These are phyloP conservation scores for Tetrahymena malaccensis DNA, from an alignment of 73 alveolate genomes.

Conservation along the genomic window DNA sequence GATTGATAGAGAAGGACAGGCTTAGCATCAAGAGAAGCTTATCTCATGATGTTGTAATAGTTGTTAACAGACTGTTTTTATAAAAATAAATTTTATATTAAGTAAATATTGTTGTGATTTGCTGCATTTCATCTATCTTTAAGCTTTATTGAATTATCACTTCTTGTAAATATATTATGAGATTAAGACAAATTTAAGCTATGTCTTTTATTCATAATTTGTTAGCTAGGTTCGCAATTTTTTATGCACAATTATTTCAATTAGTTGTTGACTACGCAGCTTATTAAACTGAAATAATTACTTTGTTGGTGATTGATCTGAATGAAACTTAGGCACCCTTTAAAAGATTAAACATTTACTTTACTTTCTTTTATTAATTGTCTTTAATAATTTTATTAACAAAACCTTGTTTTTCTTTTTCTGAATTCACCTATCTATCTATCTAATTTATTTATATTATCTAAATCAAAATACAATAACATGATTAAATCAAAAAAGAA, in stretches of 20 bases:
- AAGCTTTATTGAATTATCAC: not conserved
- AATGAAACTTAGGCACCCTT: not conserved
- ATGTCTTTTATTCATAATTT: not conserved
- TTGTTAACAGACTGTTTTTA: not conserved
- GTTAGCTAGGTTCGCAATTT: not conserved
- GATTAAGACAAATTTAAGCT: not conserved
- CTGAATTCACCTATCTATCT: not conserved
- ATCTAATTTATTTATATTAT: not conserved
- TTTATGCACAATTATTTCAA: not conserved
- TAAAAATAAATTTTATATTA: not conserved
- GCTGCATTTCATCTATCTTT: not conserved
- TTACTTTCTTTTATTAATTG: not conserved
- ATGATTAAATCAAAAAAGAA: not conserved
- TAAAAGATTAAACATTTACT: not conserved
- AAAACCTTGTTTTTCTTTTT: not conserved
- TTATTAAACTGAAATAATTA: not conserved
- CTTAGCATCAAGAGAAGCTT: not conserved
- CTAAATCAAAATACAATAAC: not conserved
- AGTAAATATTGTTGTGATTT: not conserved
- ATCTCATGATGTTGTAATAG: not conserved
- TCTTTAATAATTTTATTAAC: not conserved
- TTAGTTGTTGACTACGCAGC: not conserved
- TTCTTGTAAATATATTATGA: not conserved
- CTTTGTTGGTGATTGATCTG: not conserved
- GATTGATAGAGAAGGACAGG: not conserved